These are phyloP conservation scores for Tolypocladium endophyticum DNA, from an alignment of 2,329 filamentous ascomycete genomes.

Conservation along the genomic window DNA sequence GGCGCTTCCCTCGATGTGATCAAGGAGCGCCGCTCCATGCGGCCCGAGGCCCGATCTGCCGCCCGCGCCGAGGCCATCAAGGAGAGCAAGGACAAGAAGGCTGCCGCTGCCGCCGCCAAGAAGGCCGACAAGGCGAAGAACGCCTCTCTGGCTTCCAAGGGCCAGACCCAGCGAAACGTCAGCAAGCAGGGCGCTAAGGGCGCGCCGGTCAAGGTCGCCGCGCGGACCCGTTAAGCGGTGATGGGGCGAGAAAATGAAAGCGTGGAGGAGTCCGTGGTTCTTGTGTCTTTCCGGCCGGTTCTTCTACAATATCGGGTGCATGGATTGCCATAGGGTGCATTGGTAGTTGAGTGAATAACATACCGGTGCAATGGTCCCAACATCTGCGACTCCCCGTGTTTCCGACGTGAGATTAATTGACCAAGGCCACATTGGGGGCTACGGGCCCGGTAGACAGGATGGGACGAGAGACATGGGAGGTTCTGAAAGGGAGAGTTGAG, in stretches of 20 bases:
- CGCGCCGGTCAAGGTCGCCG: conserved; percentile 71
- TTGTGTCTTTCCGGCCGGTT: conserved; percentile 33
- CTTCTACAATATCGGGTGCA: conserved; percentile 30
- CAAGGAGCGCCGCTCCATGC: conserved; percentile 94
- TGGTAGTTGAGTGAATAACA: conserved; percentile 29
- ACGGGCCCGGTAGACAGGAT: not conserved
- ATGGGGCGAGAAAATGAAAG: conserved; percentile 12
- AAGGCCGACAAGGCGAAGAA: conserved; percentile 99
- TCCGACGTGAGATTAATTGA: not conserved
- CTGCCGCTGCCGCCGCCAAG: conserved; percentile 77
- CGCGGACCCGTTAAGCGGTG: conserved; percentile 61
- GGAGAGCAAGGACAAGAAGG: conserved; percentile 98
- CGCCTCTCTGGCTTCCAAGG: conserved; percentile 64
- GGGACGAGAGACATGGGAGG: not conserved
- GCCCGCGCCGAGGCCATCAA: conserved; percentile 86
- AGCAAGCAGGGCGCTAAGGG: conserved; percentile 98
- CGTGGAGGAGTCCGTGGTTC: conserved; percentile 27
- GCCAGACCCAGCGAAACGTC: conserved; percentile 67
- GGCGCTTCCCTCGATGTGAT: conserved; percentile 99
- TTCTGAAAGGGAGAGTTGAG: not conserved
- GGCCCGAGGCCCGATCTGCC: conserved; percentile 90
- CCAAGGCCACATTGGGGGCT: too few relatives aligned
- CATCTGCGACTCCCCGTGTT: not conserved
- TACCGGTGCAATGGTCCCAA: conserved; percentile 4
- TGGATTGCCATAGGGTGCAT: conserved; percentile 31